These are phyloP conservation scores for Coniochaeta ligniaria DNA, from an alignment of 2,329 filamentous ascomycete species.

Conservation along the genomic window DNA sequence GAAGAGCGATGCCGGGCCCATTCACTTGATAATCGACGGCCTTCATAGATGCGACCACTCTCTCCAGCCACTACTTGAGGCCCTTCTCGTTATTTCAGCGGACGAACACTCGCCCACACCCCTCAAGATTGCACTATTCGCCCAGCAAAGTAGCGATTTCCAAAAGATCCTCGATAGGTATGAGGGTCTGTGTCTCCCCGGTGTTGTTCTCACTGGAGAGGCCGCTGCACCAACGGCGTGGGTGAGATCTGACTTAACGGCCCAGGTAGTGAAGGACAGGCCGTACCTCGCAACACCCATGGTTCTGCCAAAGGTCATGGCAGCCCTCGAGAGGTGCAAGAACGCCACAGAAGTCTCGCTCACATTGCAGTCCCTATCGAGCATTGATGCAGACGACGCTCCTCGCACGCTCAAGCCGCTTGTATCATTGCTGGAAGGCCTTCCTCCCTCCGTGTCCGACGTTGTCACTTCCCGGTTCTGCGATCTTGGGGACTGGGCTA, in stretches of 20 bases:
- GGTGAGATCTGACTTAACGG: neutral
- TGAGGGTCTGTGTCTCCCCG: neutral
- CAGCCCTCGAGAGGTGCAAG: neutral
- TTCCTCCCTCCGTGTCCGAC: neutral
- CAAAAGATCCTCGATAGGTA: neutral
- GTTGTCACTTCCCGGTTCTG: neutral
- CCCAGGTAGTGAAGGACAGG: neutral
- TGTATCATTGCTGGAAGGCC: neutral
- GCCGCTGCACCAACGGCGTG: neutral
- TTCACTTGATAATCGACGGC: neutral
- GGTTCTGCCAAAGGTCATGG: neutral
- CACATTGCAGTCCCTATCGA: neutral
- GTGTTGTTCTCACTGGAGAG: neutral
- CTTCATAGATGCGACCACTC: neutral
- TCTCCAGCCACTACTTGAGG: neutral
- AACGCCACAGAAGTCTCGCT: neutral
- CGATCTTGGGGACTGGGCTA: neutral
- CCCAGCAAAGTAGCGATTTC: neutral
- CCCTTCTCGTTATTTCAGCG: neutral
- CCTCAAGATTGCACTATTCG: neutral
- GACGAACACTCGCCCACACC: neutral
- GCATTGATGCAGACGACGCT: neutral
- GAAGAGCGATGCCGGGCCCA: neutral
- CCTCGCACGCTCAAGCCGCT: neutral
- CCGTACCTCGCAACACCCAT: neutral